Evolutionary conservation across 2,329 filamentous ascomycete genomes (phyloP), one percentile per base, ranked within the genome.

Genomic region (Microcyclospora pomicola): DNA sequence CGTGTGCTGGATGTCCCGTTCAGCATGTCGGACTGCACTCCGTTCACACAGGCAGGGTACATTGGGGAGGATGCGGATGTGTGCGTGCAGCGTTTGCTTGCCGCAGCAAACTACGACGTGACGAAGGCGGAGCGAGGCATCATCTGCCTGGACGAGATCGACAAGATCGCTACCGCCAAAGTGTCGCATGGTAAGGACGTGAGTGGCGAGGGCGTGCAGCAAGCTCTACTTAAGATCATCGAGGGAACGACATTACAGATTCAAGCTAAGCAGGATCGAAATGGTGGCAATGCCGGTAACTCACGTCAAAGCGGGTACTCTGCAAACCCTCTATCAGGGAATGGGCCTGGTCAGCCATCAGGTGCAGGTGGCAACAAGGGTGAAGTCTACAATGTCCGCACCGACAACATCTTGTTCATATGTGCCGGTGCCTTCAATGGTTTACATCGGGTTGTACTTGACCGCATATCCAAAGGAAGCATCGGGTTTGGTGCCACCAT

Each of bases 41-140:
- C 87, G 5, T 86, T 96, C 46, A 96, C 88, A 0, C 88, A 95
- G 62, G 88, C 88, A 4, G 88, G 91, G 16, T 98, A 98, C 52
- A 95, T 98, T 49, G 91, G 91, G 24, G 88, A 96, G 55, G 91
- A 98, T 56, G 88, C 88, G n/a, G 91, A 98, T 56, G 80, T 84
- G 1, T 95, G 88, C 51, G 85, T 98, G 31, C 85, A 95, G 54
- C 73, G 91, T 33, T 69, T 98, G 16, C 69, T 98, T 9, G 82
- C 92, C 39, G 86, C 92, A 42, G 78, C 88, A 7, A 88, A 92
- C 57, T 93, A 93, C 59, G 82, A 93, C 49, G 75, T 91, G 19
- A 76, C 77, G 41, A 77, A 80, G 38, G 80, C 86, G 6, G 88
- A 98, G 56, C 75, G 83, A 37, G 91, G 91, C 5, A 96, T 98